Evolutionary conservation across 495 filamentous ascomycete species (phyloP).

Genomic region (Saxispiralis lemnorum): DNA sequence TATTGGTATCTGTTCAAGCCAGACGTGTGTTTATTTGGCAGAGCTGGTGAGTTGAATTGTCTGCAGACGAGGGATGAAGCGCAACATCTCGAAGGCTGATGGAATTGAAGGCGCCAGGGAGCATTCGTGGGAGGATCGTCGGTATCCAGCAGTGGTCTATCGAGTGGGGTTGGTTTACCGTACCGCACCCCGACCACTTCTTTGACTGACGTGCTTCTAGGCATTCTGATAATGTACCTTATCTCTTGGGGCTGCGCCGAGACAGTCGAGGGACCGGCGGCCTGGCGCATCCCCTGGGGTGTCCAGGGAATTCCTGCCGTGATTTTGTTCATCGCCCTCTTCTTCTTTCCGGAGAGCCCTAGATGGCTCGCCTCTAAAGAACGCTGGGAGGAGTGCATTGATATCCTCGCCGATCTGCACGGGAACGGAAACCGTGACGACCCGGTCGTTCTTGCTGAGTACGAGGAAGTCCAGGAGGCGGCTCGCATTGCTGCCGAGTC

Average conservation of each 20-base stretch:
- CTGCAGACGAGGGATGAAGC: too few species aligned
- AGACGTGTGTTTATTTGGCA: slow-evolving; percentile 60
- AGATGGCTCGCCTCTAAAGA: slow-evolving; percentile 61
- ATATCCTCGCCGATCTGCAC: slow-evolving; percentile 49
- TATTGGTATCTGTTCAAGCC: slow-evolving; percentile 56
- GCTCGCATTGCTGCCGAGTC: slow-evolving; percentile 51
- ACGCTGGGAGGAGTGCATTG: slow-evolving; percentile 51
- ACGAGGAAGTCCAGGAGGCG: slow-evolving; percentile 50
- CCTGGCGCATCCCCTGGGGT: slow-evolving; percentile 62
- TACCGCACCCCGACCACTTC: neutral
- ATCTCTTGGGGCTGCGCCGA: slow-evolving; percentile 62
- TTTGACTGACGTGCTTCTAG: slow-evolving; percentile 20
- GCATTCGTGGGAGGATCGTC: slow-evolving; percentile 48
- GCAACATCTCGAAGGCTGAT: too few species aligned
- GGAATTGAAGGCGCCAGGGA: slow-evolving; percentile 44
- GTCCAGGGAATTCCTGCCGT: slow-evolving; percentile 55
- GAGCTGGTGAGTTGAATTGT: too few species aligned
- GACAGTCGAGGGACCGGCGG: slow-evolving; percentile 33
- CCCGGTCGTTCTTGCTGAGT: slow-evolving; percentile 46
- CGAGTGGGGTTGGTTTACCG: slow-evolving; percentile 17
- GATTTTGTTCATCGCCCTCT: slow-evolving; percentile 37
- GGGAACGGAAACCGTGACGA: slow-evolving; percentile 44
- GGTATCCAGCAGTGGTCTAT: slow-evolving; percentile 63
- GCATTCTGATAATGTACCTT: slow-evolving; percentile 67
- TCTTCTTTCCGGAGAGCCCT: slow-evolving; percentile 56